These are phyloP conservation scores for Tulasnella sp. DNA, from an alignment of 768 basidiomycete genomes.

Conservation along the genomic window DNA sequence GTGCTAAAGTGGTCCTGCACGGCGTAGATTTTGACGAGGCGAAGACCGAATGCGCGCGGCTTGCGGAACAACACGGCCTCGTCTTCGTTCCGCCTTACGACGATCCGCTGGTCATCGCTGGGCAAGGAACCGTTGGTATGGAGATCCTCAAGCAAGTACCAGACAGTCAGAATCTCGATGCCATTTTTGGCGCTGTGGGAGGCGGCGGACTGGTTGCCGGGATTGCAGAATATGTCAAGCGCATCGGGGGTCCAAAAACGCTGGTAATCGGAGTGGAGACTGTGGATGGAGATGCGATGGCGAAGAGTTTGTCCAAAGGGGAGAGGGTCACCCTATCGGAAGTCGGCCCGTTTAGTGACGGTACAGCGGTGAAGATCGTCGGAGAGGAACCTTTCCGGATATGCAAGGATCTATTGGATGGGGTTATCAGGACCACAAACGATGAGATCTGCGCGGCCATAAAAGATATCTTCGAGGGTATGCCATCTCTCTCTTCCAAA, in stretches of 20 bases:
- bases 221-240: conserved; percentile 82
- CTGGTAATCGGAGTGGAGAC: conserved; percentile 90
- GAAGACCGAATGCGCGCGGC: conserved; percentile 82
- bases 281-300: conserved; percentile 89
- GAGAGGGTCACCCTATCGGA: conserved; percentile 74
- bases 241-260: conserved; percentile 75
- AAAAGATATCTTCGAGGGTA: conserved; percentile 97
- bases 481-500: conserved; percentile 17
- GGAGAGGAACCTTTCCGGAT: conserved; percentile 92
- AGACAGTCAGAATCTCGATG: conserved; percentile 52
- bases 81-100: conserved; percentile 95
- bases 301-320: conserved; percentile 64
- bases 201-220: conserved; percentile 92
- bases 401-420: conserved; percentile 74
- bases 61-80: conserved; percentile 64
- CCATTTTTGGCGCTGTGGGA: conserved; percentile 82
- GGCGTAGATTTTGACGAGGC: conserved; percentile 94
- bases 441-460: conserved; percentile 98
- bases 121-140: conserved; percentile 90
- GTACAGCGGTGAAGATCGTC: conserved; percentile 92
- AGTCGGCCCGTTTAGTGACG: conserved; percentile 94
- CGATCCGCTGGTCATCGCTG: conserved; percentile 92
- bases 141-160: conserved; percentile 87
- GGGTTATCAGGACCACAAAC: conserved; percentile 74
- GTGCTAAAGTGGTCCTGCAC: conserved; percentile 87